These are phyloP conservation scores for Chenopodium berlandieri DNA, from an alignment of 148 eudicot species.

Conservation along the genomic window DNA sequence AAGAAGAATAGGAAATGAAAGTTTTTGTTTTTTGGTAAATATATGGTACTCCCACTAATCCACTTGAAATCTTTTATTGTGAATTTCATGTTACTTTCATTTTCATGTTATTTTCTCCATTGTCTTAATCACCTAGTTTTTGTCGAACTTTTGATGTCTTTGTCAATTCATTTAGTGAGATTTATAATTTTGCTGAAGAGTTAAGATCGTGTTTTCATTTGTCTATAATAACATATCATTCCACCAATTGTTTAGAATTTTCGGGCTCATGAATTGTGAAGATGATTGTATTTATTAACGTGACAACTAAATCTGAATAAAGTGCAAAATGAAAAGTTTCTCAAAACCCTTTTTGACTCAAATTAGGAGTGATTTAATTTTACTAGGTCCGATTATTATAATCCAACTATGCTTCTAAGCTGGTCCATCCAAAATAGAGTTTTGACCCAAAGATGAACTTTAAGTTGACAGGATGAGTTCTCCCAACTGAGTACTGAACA, in stretches of 20 bases:
- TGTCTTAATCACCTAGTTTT: not conserved
- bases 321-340: no score
- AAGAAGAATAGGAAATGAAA: constrained; percentile 20
- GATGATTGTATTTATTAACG: no score
- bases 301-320: no score
- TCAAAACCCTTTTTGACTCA: no score
- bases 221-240: no score
- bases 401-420: not conserved
- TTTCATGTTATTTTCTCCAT: not conserved
- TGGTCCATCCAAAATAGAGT: not conserved
- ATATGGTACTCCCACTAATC: not conserved
- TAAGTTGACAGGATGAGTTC: not conserved
- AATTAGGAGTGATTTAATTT: no score
- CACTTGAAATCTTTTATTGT: not conserved
- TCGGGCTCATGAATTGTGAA: no score
- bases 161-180: not conserved
- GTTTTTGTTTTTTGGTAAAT: constrained; percentile 17
- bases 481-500: not conserved
- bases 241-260: no score
- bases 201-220: not conserved
- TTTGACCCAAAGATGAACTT: not conserved
- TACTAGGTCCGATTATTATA: no score
- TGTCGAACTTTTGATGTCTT: not conserved
- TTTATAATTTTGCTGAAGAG: not conserved
- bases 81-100: not conserved